Conservation (phyloP, 208 protist genomes). For the Endotrypanum monterogeii region DNA sequence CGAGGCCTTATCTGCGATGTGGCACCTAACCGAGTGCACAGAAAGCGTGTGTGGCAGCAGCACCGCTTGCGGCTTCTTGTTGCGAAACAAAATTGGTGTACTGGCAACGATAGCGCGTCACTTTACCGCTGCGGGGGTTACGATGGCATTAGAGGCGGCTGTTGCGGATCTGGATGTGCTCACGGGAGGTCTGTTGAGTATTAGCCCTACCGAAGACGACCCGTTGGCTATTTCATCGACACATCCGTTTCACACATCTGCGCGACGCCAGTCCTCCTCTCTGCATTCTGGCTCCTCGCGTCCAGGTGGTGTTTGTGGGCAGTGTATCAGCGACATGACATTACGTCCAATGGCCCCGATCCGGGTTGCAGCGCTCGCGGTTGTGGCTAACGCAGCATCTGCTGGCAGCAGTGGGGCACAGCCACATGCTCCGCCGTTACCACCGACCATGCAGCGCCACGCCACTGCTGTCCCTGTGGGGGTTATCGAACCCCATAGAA, state of each 20-base stretch:
- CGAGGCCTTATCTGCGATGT: constrained; percentile 43
- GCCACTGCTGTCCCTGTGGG: constrained; percentile 2
- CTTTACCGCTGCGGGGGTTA: constrained; percentile 37
- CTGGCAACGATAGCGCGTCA: constrained; percentile 35
- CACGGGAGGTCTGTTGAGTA: constrained; percentile 36
- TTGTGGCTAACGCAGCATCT: neutral
- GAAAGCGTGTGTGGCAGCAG: constrained; percentile 38
- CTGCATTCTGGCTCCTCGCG: neutral
- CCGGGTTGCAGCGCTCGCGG: neutral
- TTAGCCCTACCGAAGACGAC: constrained; percentile 9
- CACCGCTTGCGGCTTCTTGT: constrained; percentile 34
- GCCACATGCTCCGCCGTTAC: constrained; percentile 8
- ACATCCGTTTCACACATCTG: neutral
- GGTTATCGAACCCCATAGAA: neutral
- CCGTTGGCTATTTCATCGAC: neutral
- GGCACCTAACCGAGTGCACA: constrained; percentile 36
- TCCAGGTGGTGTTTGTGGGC: neutral
- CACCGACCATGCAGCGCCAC: constrained; percentile 13
- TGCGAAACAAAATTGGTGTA: constrained; percentile 36
- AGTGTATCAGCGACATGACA: neutral
- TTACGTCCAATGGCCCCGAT: neutral
- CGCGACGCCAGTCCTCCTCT: neutral
- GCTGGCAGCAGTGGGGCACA: constrained; percentile 1
- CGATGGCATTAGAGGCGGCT: constrained; percentile 35
- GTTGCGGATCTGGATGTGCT: constrained; percentile 37